Evolutionary conservation across 1,139 yeast species (phyloP).

Genomic region (Lodderomyces orthopsilosis): DNA sequence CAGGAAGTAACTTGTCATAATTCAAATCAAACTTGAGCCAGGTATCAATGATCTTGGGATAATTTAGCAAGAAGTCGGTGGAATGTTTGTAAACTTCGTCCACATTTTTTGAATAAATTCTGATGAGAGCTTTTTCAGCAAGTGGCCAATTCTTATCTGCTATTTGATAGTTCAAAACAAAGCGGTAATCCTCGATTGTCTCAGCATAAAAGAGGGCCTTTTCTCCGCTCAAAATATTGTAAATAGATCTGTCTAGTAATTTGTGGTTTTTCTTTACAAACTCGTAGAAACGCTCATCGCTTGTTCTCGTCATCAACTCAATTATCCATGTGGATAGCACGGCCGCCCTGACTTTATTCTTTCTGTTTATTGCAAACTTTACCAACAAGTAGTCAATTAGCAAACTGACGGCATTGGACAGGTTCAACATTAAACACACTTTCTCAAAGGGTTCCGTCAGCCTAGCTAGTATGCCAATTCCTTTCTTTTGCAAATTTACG

Average conservation of each 20-base stretch:
- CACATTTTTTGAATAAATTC: constrained; percentile 32
- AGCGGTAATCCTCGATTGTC: constrained; percentile 63
- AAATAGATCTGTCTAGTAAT: constrained; percentile 63
- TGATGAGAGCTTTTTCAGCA: constrained; percentile 57
- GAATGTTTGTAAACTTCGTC: constrained; percentile 63
- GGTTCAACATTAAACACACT: constrained; percentile 60
- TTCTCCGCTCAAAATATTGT: constrained; percentile 68
- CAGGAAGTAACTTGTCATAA: constrained; percentile 66
- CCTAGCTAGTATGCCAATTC: constrained; percentile 62
- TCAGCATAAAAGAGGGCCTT: constrained; percentile 66
- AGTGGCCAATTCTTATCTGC: constrained; percentile 70
- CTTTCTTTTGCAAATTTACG: constrained; percentile 37
- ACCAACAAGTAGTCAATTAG: constrained; percentile 56
- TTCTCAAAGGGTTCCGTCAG: constrained; percentile 72
- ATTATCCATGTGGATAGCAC: constrained; percentile 83
- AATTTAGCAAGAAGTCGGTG: constrained; percentile 62
- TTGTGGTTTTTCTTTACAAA: constrained; percentile 53
- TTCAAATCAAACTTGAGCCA: constrained; percentile 67
- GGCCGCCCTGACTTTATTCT: constrained; percentile 50
- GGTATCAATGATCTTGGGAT: constrained; percentile 65
- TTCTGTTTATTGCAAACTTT: constrained; percentile 44
- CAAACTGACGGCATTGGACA: constrained; percentile 16
- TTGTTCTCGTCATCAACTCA: constrained; percentile 46
- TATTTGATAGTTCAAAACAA: constrained; percentile 67
- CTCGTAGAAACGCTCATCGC: constrained; percentile 31